Conservation (phyloP, 495 filamentous ascomycete genomes). For the Aspergillus coremiiformis region DNA sequence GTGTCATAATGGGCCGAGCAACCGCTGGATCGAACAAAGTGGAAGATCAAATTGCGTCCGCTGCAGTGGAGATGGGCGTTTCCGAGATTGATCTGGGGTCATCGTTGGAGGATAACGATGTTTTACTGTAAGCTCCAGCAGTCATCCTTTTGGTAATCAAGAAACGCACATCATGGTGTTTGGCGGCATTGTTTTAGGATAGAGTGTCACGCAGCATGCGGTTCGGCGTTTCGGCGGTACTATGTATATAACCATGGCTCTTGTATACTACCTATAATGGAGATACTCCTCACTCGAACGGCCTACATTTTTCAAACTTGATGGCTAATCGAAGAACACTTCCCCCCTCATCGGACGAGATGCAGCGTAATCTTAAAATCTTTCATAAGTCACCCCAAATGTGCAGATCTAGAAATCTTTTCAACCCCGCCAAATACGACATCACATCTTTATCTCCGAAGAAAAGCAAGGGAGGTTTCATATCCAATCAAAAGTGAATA, state of each 20-base stretch:
- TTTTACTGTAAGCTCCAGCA: constrained; percentile 17
- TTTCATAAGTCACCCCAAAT: too few relatives aligned
- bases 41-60: constrained; percentile 37
- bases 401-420: too few relatives aligned
- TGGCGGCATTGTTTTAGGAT: not conserved
- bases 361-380: too few relatives aligned
- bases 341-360: too few relatives aligned
- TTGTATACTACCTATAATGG: not conserved
- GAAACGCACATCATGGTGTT: not conserved
- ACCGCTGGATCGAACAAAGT: constrained; percentile 24
- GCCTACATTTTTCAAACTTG: not conserved
- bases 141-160: not conserved
- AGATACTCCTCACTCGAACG: too few relatives aligned
- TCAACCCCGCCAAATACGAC: too few relatives aligned
- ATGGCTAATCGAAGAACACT: not conserved
- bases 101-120: constrained; percentile 24
- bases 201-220: not conserved
- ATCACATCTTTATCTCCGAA: too few relatives aligned
- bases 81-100: constrained; percentile 26
- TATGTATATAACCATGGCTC: not conserved
- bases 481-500: too few relatives aligned
- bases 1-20: constrained; percentile 43
- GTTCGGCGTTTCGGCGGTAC: not conserved
- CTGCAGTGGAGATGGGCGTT: constrained; percentile 51
- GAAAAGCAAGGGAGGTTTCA: too few relatives aligned